Evolutionary conservation across 768 basidiomycete genomes (phyloP).

Genomic region (Rickenella mellea): DNA sequence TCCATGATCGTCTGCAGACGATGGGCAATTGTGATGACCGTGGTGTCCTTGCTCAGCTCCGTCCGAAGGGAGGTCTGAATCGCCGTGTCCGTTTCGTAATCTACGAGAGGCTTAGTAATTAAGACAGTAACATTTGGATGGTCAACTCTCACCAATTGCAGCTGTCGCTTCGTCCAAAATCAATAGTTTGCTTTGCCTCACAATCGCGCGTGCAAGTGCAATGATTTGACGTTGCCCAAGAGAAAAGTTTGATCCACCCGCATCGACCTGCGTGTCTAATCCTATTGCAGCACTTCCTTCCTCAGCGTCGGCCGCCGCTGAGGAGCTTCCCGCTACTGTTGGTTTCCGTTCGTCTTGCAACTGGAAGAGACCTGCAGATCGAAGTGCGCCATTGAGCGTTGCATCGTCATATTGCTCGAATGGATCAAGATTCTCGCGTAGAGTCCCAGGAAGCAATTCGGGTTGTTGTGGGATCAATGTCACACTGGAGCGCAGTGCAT

Average conservation of each 20-base stretch:
- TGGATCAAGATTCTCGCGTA: conserved; percentile 28
- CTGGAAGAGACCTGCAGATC: conserved; percentile 16
- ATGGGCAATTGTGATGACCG: conserved; percentile 40
- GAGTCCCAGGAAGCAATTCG: conserved; percentile 21
- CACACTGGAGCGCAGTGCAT: conserved; percentile 45
- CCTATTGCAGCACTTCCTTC: conserved; percentile 13
- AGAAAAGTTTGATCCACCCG: conserved; percentile 11
- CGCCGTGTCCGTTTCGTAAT: conserved; percentile 34
- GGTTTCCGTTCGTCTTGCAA: too few relatives aligned
- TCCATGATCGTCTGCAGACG: conserved; percentile 30
- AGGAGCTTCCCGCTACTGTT: conserved; percentile 15
- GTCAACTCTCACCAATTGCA: conserved; percentile 13
- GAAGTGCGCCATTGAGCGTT: conserved; percentile 18
- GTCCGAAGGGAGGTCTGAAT: conserved; percentile 34
- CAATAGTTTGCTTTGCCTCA: conserved; percentile 8
- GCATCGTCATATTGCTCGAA: conserved; percentile 29
- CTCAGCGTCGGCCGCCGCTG: conserved; percentile 5
- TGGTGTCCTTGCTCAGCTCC: conserved; percentile 27
- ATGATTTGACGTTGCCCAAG: conserved; percentile 34
- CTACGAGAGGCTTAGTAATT: conserved; percentile 9
- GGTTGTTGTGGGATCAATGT: conserved; percentile 46
- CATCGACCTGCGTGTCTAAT: conserved; percentile 13
- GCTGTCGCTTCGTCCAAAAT: conserved; percentile 33
- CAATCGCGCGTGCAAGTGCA: conserved; percentile 25
- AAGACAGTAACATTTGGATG: neutral